phyloP scores from a whole-genome alignment of 768 basidiomycete genomes.

The Suillus hirtellus region DNA sequence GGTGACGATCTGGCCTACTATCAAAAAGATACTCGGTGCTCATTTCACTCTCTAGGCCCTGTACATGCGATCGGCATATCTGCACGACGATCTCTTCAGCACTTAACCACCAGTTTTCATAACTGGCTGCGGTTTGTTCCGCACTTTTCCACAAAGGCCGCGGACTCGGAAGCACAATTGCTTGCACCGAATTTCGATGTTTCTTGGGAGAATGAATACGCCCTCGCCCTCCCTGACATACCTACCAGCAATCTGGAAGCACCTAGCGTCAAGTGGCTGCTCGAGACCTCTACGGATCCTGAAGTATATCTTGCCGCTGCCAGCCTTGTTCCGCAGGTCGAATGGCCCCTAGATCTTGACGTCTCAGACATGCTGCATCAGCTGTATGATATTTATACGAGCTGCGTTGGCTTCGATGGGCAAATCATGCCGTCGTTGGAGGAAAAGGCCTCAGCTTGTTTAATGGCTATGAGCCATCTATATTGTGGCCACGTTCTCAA shows the following conservation, averaged over 20 bases:
- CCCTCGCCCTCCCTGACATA: not conserved
- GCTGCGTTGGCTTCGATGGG: not conserved
- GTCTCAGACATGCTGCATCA: not conserved
- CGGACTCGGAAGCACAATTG: not conserved
- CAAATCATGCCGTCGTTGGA: not conserved
- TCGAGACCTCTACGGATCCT: not conserved
- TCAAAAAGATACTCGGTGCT: not conserved
- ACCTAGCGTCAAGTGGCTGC: constrained; percentile 12
- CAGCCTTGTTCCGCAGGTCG: not conserved
- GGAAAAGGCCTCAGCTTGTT: not conserved
- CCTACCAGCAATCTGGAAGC: not conserved
- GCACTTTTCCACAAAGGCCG: not conserved
- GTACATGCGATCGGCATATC: not conserved
- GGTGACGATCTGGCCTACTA: not conserved
- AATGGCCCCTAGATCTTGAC: not conserved
- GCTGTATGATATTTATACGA: not conserved
- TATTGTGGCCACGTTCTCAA: not conserved
- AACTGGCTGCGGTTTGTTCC: not conserved
- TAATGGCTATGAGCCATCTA: not conserved
- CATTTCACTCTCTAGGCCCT: not conserved
- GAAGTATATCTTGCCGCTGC: not conserved
- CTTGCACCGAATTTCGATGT: no score
- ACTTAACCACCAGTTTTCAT: not conserved
- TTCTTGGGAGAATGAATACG: not conserved
- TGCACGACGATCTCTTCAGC: not conserved